Percentiles rank a stretch among this genome's conserved stretches.
Evolutionary conservation across 2,329 filamentous ascomycete genomes (phyloP).

Genomic region (Peltaster fructicola): DNA sequence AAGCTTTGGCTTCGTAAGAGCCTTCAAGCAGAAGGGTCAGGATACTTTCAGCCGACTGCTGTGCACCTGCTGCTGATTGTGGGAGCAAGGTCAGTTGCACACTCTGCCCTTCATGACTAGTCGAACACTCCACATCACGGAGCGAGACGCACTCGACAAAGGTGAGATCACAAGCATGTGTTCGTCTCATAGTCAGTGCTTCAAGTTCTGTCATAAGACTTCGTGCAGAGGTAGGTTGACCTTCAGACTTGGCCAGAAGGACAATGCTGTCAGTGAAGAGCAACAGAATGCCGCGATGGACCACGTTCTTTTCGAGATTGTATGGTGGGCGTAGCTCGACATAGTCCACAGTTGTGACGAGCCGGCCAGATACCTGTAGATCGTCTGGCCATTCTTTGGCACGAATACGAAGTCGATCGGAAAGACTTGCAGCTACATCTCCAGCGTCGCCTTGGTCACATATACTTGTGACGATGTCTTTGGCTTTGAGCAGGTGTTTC

Average conservation of each 20-base stretch:
- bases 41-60: constrained; percentile 9
- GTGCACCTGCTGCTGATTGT: too few species aligned
- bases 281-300: constrained; percentile 47
- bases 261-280: constrained; percentile 72
- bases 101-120: constrained; percentile 12
- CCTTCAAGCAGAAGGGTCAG: constrained; percentile 50
- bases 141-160: too few species aligned
- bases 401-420: constrained; percentile 41
- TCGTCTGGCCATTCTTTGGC: constrained; percentile 15
- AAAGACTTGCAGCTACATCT: constrained; percentile 46
- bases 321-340: constrained; percentile 62
- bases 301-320: constrained; percentile 18
- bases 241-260: constrained; percentile 53
- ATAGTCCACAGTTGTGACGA: constrained; percentile 69
- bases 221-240: constrained; percentile 41
- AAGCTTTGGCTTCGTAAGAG: constrained; percentile 58
- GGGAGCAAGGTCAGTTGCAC: constrained; percentile 14
- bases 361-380: constrained; percentile 50
- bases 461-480: constrained; percentile 89
- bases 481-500: constrained; percentile 64
- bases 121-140: constrained; percentile 12
- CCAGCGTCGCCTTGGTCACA: constrained; percentile 71
- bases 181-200: too few species aligned
- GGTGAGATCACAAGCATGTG: too few species aligned
- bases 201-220: constrained; percentile 73